These are phyloP conservation scores for Marasmius tenuissimus DNA, from an alignment of 1,284 basidiomycete genomes.

Conservation along the genomic window DNA sequence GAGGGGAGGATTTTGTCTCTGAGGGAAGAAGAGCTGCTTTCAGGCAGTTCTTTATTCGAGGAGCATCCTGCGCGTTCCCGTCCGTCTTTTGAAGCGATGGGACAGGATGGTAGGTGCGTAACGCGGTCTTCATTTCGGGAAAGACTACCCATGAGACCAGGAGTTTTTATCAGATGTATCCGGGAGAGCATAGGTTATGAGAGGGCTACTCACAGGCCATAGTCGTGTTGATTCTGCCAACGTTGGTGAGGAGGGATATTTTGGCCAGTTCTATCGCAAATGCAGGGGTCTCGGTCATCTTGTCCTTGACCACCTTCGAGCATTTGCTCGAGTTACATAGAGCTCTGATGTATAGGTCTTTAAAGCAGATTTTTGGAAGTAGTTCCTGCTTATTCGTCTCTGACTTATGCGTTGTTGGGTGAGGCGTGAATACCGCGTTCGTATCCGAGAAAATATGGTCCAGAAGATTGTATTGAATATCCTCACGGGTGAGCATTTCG, in stretches of 20 bases:
- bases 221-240: slow-evolving; percentile 93
- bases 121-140: slow-evolving; percentile 83
- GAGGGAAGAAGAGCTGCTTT: slow-evolving; percentile 74
- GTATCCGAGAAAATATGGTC: slow-evolving; percentile 74
- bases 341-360: slow-evolving; percentile 82
- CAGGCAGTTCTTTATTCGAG: slow-evolving; percentile 77
- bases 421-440: slow-evolving; percentile 68
- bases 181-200: slow-evolving; percentile 1
- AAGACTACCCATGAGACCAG: slow-evolving; percentile 48
- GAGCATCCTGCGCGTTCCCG: slow-evolving; percentile 84
- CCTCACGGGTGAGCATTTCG: slow-evolving; percentile 74
- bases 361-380: slow-evolving; percentile 67
- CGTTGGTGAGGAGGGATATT: slow-evolving; percentile 84
- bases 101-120: slow-evolving; percentile 82
- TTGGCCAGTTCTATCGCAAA: slow-evolving; percentile 85
- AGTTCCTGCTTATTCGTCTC: not conserved
- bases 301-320: slow-evolving; percentile 85
- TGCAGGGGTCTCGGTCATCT: slow-evolving; percentile 75
- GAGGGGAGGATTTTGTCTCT: slow-evolving; percentile 67
- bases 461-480: slow-evolving; percentile 86
- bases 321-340: slow-evolving; percentile 80
- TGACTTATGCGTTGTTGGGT: slow-evolving; percentile 41
- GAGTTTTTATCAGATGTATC: slow-evolving; percentile 33
- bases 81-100: slow-evolving; percentile 81
- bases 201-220: slow-evolving; percentile 74